These are phyloP conservation scores for Xanthoceras sorbifolium DNA, from an alignment of 345 rosid genomes.

Conservation along the genomic window DNA sequence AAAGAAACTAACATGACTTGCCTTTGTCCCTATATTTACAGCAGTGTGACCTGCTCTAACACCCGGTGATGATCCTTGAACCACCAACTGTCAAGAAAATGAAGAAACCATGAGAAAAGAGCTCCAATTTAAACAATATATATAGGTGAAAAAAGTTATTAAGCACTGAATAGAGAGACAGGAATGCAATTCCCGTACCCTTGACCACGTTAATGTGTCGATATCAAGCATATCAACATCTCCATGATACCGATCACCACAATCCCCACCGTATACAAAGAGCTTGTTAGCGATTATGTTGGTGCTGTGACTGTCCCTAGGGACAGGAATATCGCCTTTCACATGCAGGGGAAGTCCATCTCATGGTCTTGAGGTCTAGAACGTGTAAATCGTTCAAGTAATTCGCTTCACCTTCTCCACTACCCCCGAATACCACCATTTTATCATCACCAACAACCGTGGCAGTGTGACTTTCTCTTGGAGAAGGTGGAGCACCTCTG, in stretches of 20 bases:
- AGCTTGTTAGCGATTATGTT: conserved; percentile 51
- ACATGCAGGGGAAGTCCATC: conserved; percentile 59
- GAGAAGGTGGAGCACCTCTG: conserved; percentile 53
- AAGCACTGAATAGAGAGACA: too few species aligned
- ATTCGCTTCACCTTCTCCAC: conserved; percentile 80
- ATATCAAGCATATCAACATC: conserved; percentile 56
- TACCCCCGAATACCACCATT: conserved; percentile 71
- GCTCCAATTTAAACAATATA: neutral
- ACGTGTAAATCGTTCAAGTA: conserved; percentile 71
- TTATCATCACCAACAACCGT: conserved; percentile 49
- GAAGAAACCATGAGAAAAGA: conserved; percentile 1
- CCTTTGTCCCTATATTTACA: conserved; percentile 60
- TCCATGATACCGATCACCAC: conserved; percentile 70
- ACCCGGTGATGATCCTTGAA: conserved; percentile 59
- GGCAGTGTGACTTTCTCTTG: conserved; percentile 80
- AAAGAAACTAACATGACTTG: conserved; percentile 19
- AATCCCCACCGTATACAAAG: conserved; percentile 69
- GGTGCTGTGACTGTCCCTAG: conserved; percentile 73
- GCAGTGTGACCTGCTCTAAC: conserved; percentile 78
- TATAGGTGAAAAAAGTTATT: neutral
- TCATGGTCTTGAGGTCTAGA: conserved; percentile 62
- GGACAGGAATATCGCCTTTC: conserved; percentile 63
- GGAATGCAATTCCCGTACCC: conserved; percentile 39
- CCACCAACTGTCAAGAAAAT: conserved; percentile 40
- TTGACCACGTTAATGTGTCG: conserved; percentile 58